A percentile compares a stretch with the other conserved stretches of the same genome.
Conservation (phyloP, 192 early-diverging fungal species). For the Mortierella hygrophila region DNA sequence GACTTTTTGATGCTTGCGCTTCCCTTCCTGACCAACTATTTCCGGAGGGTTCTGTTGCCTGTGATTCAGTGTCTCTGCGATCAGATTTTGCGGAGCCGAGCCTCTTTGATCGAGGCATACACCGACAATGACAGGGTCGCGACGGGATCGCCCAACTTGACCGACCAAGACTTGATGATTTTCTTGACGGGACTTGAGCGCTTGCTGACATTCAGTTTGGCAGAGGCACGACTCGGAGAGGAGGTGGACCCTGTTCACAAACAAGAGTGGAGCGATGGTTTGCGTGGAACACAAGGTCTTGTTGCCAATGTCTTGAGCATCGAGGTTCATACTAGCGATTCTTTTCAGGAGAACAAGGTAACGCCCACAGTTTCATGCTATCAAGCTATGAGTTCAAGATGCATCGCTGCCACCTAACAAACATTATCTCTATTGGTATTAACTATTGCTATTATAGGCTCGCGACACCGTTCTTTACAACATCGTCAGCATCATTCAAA, state of each 20-base stretch:
- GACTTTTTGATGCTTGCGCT: constrained; percentile 77
- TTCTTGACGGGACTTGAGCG: constrained; percentile 51
- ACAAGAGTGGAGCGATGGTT: constrained; percentile 51
- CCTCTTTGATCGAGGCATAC: constrained; percentile 34
- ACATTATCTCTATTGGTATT: neutral
- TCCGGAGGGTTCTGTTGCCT: constrained; percentile 72
- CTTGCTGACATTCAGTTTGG: constrained; percentile 44
- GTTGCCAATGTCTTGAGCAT: constrained; percentile 47
- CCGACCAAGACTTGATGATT: constrained; percentile 52
- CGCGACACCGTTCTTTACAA: constrained; percentile 63
- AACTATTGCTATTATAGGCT: constrained; percentile 36
- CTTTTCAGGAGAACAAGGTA: constrained; percentile 53
- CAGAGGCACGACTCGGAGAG: constrained; percentile 52
- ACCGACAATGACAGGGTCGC: neutral
- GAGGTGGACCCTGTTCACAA: constrained; percentile 43
- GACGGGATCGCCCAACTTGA: constrained; percentile 27
- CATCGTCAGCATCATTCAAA: constrained; percentile 59
- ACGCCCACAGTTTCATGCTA: neutral
- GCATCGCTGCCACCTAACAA: neutral
- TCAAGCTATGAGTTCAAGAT: no score
- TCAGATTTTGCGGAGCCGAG: constrained; percentile 61
- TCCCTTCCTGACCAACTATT: constrained; percentile 70
- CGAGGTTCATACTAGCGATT: constrained; percentile 44
- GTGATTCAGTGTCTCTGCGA: constrained; percentile 72
- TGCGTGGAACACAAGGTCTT: constrained; percentile 37